Evolutionary conservation across 2,329 filamentous ascomycete species (phyloP).

Genomic region (Leptographium procerum): DNA sequence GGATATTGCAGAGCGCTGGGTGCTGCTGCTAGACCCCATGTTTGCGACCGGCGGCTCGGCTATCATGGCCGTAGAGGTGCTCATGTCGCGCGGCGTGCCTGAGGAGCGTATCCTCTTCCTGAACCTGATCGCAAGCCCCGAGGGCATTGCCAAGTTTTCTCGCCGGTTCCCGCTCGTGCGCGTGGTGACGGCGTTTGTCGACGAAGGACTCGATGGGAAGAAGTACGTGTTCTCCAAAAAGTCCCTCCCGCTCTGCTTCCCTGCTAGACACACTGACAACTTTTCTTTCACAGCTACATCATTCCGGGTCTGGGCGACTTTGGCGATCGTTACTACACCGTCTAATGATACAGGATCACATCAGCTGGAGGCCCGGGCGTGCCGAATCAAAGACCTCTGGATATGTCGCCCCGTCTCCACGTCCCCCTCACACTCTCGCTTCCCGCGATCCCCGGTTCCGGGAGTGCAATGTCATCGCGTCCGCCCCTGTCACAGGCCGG

Average conservation of each 20-base stretch:
- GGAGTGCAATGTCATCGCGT: not conserved
- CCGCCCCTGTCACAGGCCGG: not conserved
- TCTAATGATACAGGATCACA: constrained; percentile 34
- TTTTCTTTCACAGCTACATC: constrained; percentile 63
- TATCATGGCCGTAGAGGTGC: constrained; percentile 90
- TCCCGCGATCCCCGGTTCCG: not conserved
- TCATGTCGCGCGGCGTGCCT: constrained; percentile 81
- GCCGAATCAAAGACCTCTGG: not conserved
- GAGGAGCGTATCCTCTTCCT: constrained; percentile 94
- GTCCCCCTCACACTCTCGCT: not conserved
- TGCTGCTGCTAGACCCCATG: constrained; percentile 94
- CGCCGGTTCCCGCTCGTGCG: constrained; percentile 78
- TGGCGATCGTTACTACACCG: constrained; percentile 89
- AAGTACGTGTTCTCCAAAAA: constrained; percentile 47
- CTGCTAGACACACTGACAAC: constrained; percentile 22
- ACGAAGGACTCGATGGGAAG: constrained; percentile 88
- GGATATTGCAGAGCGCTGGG: constrained; percentile 88
- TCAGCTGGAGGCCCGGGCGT: not conserved
- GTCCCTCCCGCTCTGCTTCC: not conserved
- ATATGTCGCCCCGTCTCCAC: not conserved
- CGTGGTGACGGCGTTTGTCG: constrained; percentile 91
- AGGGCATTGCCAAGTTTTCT: constrained; percentile 82
- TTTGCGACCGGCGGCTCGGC: constrained; percentile 95
- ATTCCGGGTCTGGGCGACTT: constrained; percentile 90
- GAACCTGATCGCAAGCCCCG: constrained; percentile 93